phyloP scores from a whole-genome alignment of 2,329 filamentous ascomycete species.

The Metarhizium brunneum region DNA sequence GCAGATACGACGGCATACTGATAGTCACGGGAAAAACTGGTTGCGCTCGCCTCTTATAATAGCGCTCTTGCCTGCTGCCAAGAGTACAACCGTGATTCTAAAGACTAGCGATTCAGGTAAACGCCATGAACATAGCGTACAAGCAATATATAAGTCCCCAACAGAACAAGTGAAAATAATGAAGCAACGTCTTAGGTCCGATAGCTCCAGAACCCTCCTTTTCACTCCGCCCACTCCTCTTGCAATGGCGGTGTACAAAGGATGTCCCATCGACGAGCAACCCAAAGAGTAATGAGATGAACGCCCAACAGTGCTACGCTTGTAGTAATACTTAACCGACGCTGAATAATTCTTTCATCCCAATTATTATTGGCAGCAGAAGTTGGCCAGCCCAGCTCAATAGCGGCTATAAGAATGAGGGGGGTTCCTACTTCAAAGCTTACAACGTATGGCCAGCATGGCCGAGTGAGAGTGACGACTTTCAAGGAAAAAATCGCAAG shows the following conservation, averaged over 20 bases:
- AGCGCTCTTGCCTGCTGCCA: neutral
- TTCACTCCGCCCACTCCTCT: constrained; percentile 23
- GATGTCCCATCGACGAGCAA: constrained; percentile 22
- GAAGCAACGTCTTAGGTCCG: neutral
- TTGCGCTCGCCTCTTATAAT: neutral
- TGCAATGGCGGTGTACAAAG: constrained; percentile 20
- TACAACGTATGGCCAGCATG: constrained; percentile 65
- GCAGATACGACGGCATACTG: neutral
- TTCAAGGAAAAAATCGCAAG: constrained; percentile 60
- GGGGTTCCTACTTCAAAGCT: constrained; percentile 56
- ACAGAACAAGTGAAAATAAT: neutral
- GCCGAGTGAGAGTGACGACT: constrained; percentile 51
- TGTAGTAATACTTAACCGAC: constrained; percentile 15
- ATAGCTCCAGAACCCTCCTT: neutral
- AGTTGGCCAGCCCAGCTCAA: constrained; percentile 48
- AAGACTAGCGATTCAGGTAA: neutral
- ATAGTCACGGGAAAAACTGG: neutral
- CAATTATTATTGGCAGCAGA: constrained; percentile 4
- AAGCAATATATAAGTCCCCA: neutral
- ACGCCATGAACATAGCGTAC: neutral
- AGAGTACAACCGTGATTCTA: neutral
- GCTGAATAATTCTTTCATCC: neutral
- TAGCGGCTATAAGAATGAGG: constrained; percentile 56
- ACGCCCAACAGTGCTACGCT: constrained; percentile 22
- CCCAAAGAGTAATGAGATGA: constrained; percentile 26